A percentile compares a stretch with the other conserved stretches of the same genome.
Evolutionary conservation across 2,329 filamentous ascomycete genomes (phyloP).

Genomic region (Aspergillus brunneoviolaceus): DNA sequence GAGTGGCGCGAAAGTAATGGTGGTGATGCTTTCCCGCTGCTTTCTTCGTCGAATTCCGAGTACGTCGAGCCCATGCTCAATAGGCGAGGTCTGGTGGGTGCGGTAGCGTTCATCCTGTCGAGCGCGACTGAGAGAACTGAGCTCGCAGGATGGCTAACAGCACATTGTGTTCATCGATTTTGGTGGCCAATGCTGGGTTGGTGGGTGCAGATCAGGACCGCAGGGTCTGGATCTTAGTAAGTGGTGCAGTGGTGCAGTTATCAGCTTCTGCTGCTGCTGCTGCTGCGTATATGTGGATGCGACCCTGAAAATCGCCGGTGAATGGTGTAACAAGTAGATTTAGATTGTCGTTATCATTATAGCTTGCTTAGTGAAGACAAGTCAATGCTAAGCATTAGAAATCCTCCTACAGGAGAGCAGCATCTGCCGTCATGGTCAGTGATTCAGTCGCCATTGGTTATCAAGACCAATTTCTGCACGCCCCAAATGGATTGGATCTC

Average conservation of each 20-base stretch:
- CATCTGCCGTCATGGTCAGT: neutral
- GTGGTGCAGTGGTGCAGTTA: no score
- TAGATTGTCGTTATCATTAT: neutral
- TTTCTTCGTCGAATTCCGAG: neutral
- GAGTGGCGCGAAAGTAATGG: neutral
- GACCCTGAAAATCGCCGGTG: neutral
- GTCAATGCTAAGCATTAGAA: neutral
- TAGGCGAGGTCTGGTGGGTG: neutral
- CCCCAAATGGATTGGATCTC: neutral
- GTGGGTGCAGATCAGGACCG: neutral
- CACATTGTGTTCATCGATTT: neutral
- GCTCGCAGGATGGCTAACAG: no score
- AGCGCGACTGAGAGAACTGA: no score
- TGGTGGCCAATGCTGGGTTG: neutral
- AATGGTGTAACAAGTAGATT: neutral
- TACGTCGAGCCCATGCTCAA: neutral
- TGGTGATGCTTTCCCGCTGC: neutral
- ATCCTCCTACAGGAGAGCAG: neutral
- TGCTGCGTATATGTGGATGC: neutral
- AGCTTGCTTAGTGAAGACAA: neutral
- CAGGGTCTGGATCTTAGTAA: neutral
- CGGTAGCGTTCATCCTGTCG: neutral
- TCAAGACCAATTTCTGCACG: neutral
- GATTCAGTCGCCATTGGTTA: neutral
- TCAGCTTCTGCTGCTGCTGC: neutral